Conservation (phyloP, 2,329 filamentous ascomycete genomes). For the Xylaria sp. region DNA sequence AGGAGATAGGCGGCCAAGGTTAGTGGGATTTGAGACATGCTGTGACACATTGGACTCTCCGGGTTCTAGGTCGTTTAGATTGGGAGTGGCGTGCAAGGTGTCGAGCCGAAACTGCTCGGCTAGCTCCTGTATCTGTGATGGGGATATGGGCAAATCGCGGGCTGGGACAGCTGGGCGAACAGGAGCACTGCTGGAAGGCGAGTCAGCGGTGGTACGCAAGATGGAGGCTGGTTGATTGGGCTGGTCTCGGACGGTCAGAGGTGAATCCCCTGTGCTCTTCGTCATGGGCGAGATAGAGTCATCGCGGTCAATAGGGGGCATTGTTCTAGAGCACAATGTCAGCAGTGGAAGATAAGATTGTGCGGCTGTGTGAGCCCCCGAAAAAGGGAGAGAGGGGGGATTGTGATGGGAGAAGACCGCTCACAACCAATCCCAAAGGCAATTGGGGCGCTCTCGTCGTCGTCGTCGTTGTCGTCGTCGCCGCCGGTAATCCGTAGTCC, state of each 20-base stretch:
- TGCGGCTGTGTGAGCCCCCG: not conserved
- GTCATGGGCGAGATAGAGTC: constrained; percentile 53
- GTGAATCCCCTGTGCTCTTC: constrained; percentile 45
- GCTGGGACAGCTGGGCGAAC: constrained; percentile 35
- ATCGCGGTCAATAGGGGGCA: constrained; percentile 45
- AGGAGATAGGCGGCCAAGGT: constrained; percentile 36
- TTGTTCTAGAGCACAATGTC: constrained; percentile 31
- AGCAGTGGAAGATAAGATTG: not conserved
- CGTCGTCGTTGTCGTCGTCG: not conserved
- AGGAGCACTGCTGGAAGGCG: constrained; percentile 42
- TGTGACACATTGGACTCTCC: constrained; percentile 49
- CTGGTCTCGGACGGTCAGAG: constrained; percentile 40
- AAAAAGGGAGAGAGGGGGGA: not conserved
- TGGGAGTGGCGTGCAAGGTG: constrained; percentile 54
- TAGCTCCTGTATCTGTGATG: constrained; percentile 42
- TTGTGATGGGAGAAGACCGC: not conserved
- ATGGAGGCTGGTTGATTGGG: constrained; percentile 42
- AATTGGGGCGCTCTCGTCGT: constrained; percentile 1
- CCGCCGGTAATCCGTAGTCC: no score
- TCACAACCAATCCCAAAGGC: not conserved
- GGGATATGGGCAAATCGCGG: constrained; percentile 41
- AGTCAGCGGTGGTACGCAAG: constrained; percentile 37
- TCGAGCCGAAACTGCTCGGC: constrained; percentile 30
- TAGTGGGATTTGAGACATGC: constrained; percentile 33
- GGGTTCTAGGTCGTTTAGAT: constrained; percentile 49